Base-by-base conservation (phyloP, 306 rosid species). In the Cyamopsis tetragonoloba region DNA sequence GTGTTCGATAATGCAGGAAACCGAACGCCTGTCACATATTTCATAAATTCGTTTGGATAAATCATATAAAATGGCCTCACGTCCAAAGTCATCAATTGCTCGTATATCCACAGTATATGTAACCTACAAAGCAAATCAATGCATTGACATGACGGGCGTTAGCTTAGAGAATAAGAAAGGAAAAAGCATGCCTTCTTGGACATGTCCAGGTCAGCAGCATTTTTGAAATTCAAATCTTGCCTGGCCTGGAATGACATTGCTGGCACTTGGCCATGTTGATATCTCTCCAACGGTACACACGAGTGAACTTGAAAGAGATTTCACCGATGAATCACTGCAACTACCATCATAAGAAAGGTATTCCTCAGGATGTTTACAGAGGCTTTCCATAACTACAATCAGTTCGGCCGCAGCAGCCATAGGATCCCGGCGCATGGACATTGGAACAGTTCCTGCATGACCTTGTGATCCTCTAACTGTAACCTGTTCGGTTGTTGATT, bases 261-360 rank as follows among this genome's bases (percentile, higher is more conserved):
- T 93, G 76, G 98, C 96, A 82, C 97, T 93, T 12, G 98, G 98
- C 98, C 98, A 93, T 35, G 97, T 86, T 37, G 97, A 86, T 81
- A 93, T 89, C 82, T 89, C 98, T 62, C 98, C 98, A 51, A 89
- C 97, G 4, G 98, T 88, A 73, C 98, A 93, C 12, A 93, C 97
- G 71, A 93, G 97, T 3, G 98, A 89, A 73, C 77, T 81, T 43
- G 96, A 86, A 76, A 93, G 97, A 32, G 95, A 83, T 74, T 83
- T 79, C 68, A 83, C 49, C 12, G 88, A 59, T 50, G 78, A 70
- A 82, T 79, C 83, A 5, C 75, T 85, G 83, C 97, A 89, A 69
- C 79, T 81, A 53, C 82, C 81, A 68, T 86, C 98, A 66, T 64
- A 83, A 24, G 97, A 72, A 62, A 93, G 83, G 75, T 78, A 82